Evolutionary conservation across 306 rosid species (phyloP).

Genomic region (Dicorynia guianensis): DNA sequence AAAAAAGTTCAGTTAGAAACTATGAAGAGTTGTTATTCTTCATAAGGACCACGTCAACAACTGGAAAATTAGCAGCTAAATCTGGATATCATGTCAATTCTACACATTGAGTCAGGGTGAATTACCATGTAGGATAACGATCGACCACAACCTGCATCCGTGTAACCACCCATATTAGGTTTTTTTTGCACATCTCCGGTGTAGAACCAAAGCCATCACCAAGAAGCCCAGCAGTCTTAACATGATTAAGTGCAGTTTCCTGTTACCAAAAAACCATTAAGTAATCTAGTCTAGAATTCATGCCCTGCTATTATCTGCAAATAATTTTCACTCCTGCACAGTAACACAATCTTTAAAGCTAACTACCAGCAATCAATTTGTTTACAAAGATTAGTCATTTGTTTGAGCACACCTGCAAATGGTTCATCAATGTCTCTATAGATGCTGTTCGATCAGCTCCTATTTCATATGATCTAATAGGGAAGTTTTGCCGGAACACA

Average conservation of each 20-base stretch:
- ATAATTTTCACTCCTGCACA: constrained; percentile 7
- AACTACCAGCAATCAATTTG: constrained; percentile 7
- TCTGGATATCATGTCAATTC: not conserved
- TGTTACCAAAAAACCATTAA: constrained; percentile 45
- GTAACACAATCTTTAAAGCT: constrained; percentile 14
- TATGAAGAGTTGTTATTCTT: constrained; percentile 9
- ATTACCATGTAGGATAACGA: constrained; percentile 97
- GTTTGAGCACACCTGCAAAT: constrained; percentile 74
- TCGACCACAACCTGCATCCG: constrained; percentile 96
- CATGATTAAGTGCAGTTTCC: constrained; percentile 99
- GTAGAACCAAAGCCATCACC: constrained; percentile 99
- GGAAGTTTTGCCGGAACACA: constrained; percentile 87
- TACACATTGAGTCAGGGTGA: constrained; percentile 23
- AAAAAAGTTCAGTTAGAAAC: constrained; percentile 1
- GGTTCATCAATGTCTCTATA: constrained; percentile 96
- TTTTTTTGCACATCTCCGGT: constrained; percentile 91
- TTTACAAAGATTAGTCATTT: not conserved
- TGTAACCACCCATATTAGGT: constrained; percentile 98
- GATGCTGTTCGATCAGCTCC: constrained; percentile 99
- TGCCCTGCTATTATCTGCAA: constrained; percentile 4
- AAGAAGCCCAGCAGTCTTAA: constrained; percentile 87
- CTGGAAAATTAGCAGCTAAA: constrained; percentile 24
- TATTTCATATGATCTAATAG: constrained; percentile 98
- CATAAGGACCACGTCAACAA: constrained; percentile 23
- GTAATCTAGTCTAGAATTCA: constrained; percentile 21